Base-by-base conservation (phyloP, 1,284 basidiomycete genomes). In the Ceratobasidium papillatum region DNA sequence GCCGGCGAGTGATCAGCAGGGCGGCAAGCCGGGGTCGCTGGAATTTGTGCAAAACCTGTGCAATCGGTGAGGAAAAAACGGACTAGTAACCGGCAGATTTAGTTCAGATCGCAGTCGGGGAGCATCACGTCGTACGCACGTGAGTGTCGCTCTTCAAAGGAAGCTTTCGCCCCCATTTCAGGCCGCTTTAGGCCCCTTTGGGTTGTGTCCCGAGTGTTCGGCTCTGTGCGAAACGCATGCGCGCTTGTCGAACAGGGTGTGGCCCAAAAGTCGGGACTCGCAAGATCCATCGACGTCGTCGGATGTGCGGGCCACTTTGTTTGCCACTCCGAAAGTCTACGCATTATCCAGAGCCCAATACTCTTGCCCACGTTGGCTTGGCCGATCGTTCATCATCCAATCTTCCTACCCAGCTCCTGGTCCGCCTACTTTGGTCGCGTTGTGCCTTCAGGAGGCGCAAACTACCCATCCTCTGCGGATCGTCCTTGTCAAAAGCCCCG, bases 301-400 rank as follows among this genome's bases (percentile, higher is more conserved):
- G 68, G 68, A 71, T 71, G 66, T 71, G 68, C 65, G 65, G 65
- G 43, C 38, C 54, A 59, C 56, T 61, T n/a, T 71, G 68, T 71
- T 71, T 71, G 68, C 68, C 68, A 71, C 68, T 71, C 68, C 68
- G 68, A 61, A 71, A 71, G 68, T 30, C 68, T 49, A 43, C 8
- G 25, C 56, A 61, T 61, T 61, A 71, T 71, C 68, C 54, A 58
- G 36, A 34, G 32, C 41, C 30, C 38, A 56, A 5, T 45, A 22
- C 65, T 56, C 52, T 69, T 65, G 68, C 68, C 68, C 68, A 71
- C 68, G 68, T 71, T 71, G 49, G 41, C 56, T 36, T 61, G 38
- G 30, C 56, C 68, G 43, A 71, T 71, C 68, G 36, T 52, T 54
- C 65, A 68, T 58, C 68, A 59, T 30, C 61, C 63, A 66, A 66